These are phyloP conservation scores for Pestalotiopsis sp. DNA, from an alignment of 2,329 filamentous ascomycete genomes.

Conservation along the genomic window DNA sequence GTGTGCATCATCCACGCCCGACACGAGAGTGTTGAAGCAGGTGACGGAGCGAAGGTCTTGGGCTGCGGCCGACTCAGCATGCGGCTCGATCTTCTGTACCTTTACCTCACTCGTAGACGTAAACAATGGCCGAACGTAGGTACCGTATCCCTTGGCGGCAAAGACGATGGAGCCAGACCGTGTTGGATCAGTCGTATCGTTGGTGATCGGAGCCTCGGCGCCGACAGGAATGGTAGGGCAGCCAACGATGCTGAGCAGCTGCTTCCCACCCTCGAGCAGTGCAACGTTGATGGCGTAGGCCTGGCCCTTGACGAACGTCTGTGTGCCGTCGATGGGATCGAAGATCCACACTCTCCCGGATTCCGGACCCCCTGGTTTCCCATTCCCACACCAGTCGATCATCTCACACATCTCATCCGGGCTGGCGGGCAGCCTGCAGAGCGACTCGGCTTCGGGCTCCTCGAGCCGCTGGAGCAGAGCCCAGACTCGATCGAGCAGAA, in stretches of 20 bases:
- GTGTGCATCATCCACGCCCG: slow-evolving; percentile 51
- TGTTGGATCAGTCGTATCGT: slow-evolving; percentile 45
- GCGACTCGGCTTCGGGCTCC: slow-evolving; percentile 26
- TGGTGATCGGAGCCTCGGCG: slow-evolving; percentile 40
- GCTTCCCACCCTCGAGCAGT: slow-evolving; percentile 51
- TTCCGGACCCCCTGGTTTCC: slow-evolving; percentile 32
- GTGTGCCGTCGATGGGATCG: slow-evolving; percentile 63
- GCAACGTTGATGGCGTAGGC: slow-evolving; percentile 62
- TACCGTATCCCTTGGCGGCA: slow-evolving; percentile 50
- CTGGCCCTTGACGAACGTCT: slow-evolving; percentile 56
- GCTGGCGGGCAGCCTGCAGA: slow-evolving; percentile 37
- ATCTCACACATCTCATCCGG: slow-evolving; percentile 52
- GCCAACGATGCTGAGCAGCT: slow-evolving; percentile 52
- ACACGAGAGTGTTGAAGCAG: slow-evolving; percentile 48
- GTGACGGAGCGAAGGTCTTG: slow-evolving; percentile 46
- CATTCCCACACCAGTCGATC: slow-evolving; percentile 54
- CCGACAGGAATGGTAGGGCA: slow-evolving; percentile 47
- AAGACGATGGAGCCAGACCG: slow-evolving; percentile 53
- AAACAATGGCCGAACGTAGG: slow-evolving; percentile 46
- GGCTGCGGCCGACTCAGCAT: slow-evolving; percentile 25
- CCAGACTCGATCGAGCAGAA: slow-evolving; percentile 51
- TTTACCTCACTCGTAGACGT: slow-evolving; percentile 23
- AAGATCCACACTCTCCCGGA: slow-evolving; percentile 57
- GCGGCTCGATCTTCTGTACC: slow-evolving; percentile 36
- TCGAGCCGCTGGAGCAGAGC: slow-evolving; percentile 38